phyloP scores from a whole-genome alignment of 169 alveolate species.

The Eimeria tenella region DNA sequence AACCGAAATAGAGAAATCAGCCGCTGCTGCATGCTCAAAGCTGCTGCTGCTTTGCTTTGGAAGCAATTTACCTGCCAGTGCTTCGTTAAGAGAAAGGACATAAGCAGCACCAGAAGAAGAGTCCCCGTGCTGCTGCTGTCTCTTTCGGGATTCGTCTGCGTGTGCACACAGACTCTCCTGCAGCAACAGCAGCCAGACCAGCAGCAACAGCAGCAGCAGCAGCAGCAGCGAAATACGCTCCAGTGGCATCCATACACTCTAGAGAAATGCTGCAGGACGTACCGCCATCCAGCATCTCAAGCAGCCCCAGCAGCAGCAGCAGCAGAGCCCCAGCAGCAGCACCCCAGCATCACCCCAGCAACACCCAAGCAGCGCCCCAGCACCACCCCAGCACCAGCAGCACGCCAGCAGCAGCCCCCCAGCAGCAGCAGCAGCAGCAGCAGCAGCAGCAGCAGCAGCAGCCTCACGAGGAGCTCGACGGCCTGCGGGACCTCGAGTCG shows the following conservation, averaged over 20 bases:
- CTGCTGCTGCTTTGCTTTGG: no score
- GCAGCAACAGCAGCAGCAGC: constrained; percentile 40
- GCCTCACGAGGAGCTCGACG: constrained; percentile 8
- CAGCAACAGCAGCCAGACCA: constrained; percentile 18
- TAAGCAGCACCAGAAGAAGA: constrained; percentile 1
- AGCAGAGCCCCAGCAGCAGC: neutral
- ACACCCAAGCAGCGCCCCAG: neutral
- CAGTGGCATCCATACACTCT: neutral
- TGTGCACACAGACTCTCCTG: constrained; percentile 34
- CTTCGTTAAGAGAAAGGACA: neutral
- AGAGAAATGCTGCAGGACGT: neutral
- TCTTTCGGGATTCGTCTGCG: neutral
- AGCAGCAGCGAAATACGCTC: neutral
- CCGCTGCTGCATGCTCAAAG: no score
- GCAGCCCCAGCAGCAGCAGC: neutral
- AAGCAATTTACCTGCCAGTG: neutral
- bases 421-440: neutral
- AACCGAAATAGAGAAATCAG: no score
- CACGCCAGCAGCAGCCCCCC: neutral
- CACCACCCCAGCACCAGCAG: neutral
- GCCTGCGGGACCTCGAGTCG: neutral
- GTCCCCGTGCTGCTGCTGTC: neutral
- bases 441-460: constrained; percentile 61
- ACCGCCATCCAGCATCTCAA: neutral
- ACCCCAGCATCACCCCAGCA: neutral